Percentiles rank a stretch among this genome's conserved stretches.
phyloP scores from a whole-genome alignment of 768 basidiomycete species.

The Lepiota brunneoincarnata region DNA sequence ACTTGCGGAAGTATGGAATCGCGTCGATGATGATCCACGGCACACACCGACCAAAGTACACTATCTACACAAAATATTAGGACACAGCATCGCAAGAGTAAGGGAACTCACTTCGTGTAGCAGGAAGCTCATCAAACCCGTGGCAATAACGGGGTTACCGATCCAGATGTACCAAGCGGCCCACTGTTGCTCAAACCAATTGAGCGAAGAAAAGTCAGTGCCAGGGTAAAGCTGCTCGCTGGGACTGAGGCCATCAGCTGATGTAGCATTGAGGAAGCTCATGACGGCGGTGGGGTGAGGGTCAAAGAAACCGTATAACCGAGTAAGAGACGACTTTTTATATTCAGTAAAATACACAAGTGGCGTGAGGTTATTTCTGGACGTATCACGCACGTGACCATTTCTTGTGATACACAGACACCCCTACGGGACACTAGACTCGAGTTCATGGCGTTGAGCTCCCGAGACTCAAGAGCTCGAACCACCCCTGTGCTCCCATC shows the following conservation, averaged over 20 bases:
- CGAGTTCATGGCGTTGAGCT: too few species aligned
- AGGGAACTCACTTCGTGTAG: slow-evolving; percentile 79
- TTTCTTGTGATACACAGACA: neutral
- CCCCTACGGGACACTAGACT: neutral
- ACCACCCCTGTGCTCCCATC: neutral
- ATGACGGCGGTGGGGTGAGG: slow-evolving; percentile 24
- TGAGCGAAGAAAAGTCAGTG: slow-evolving; percentile 58
- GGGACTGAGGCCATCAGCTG: slow-evolving; percentile 29
- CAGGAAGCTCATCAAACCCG: slow-evolving; percentile 89
- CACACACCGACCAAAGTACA: slow-evolving; percentile 94
- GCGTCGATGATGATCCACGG: slow-evolving; percentile 96
- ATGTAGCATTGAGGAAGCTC: slow-evolving; percentile 40
- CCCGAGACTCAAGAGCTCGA: neutral
- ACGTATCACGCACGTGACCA: neutral
- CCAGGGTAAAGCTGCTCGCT: slow-evolving; percentile 44
- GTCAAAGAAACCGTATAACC: neutral
- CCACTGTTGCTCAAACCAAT: slow-evolving; percentile 80
- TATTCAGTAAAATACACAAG: slow-evolving; percentile 3
- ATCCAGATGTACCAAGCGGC: slow-evolving; percentile 82
- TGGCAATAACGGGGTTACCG: slow-evolving; percentile 89
- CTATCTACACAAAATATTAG: slow-evolving; percentile 49
- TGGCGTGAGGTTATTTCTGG: slow-evolving; percentile 11
- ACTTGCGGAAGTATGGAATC: slow-evolving; percentile 89
- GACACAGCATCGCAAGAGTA: neutral
- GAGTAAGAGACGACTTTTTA: neutral